Conservation (phyloP, 371 early-diverging fungal genomes). For the Apophysomyces elegans region DNA sequence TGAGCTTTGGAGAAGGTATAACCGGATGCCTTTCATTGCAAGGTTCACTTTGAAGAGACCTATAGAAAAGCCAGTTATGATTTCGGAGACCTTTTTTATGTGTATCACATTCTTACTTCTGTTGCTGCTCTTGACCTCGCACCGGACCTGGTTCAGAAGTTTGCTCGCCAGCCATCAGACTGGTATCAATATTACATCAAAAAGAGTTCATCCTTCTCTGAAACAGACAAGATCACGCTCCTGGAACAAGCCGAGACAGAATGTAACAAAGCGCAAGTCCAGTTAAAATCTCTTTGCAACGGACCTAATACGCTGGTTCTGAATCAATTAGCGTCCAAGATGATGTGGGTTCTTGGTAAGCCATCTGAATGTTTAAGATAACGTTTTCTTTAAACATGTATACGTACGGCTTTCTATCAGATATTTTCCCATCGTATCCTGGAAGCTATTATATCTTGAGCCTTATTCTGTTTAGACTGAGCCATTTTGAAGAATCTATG, state of each 20-base stretch:
- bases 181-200: conserved; percentile 50
- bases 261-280: conserved; percentile 42
- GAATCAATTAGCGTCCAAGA: conserved; percentile 47
- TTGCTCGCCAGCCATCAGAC: conserved; percentile 39
- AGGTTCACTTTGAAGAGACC: not conserved
- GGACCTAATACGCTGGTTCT: conserved; percentile 44
- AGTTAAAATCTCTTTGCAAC: conserved; percentile 44
- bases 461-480: conserved; percentile 55
- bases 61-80: conserved; percentile 50
- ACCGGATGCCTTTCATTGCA: not conserved
- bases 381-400: not conserved
- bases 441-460: conserved; percentile 60
- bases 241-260: conserved; percentile 50
- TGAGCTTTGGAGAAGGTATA: conserved; percentile 31
- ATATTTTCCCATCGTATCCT: conserved; percentile 56
- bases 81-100: conserved; percentile 56
- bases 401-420: conserved; percentile 16
- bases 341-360: conserved; percentile 53
- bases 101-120: conserved; percentile 49
- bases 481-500: conserved; percentile 52
- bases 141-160: conserved; percentile 29
- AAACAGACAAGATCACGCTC: conserved; percentile 34
- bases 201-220: conserved; percentile 32
- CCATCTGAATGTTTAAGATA: not conserved
- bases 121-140: conserved; percentile 46